Evolutionary conservation across 78 protist species (phyloP), one percentile per base, ranked within the genome.

Genomic region (Cavenderia fasciculata): DNA sequence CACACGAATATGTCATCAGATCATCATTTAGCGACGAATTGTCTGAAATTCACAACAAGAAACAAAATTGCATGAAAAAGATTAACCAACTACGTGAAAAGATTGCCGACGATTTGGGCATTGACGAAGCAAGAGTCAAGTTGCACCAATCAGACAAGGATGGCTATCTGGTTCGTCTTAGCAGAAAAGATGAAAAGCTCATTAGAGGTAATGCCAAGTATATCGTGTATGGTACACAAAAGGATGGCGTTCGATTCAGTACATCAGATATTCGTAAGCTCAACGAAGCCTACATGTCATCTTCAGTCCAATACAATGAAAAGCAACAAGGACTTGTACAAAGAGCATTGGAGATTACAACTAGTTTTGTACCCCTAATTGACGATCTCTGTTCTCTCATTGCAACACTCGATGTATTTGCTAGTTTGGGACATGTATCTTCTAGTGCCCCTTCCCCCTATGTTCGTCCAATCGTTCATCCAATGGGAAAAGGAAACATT

Each of bases 1-100:
- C 63, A n/a, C 91, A 88, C 91, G 94, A 95, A 75, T 97, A 88
- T 49, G 31, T 92, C 14, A 94, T 98, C 93, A 66, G 86, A 18
- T 59, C 98, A 2, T 31, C 70, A 27, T 96, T 91, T 61, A 92
- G 94, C 59, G 87, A 43, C 2, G 86, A 54, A 21, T 93, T 97
- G 7, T 14, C 23, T 14, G 87, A 33, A 10, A 62, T 85, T n/a
- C 73, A 54, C 25, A 34, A 7, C 25, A 33, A 46, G 38, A 27
- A 75, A 16, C 40, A 49, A 5, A 38, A 14, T 33, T 21, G 36
- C 38, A 2, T 11, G n/a, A 44, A 43, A 16, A 29, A 72, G 46
- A 92, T 92, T 14, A 90, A 85, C 34, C 25, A 27, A 33, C 10
- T 18, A 2, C 61, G 92, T 27, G 7, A 43, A 16, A 49, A 75